Conservation (phyloP, 805 yeast genomes). For the Saccharomycopsis amapae region DNA sequence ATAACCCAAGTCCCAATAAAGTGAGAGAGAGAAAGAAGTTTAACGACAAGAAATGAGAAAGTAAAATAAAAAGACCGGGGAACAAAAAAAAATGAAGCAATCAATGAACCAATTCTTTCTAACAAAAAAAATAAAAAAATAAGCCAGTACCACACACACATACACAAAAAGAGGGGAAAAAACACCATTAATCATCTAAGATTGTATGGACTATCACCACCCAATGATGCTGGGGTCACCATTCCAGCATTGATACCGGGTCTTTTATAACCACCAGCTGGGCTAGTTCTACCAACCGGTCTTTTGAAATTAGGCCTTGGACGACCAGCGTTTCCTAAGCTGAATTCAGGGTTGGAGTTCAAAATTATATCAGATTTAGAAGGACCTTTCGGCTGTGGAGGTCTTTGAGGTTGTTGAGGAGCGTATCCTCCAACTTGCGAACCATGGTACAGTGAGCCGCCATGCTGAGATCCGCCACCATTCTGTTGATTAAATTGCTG, state of each 20-base stretch:
- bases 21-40: no score
- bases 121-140: no score
- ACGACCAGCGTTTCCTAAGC: slow-evolving; percentile 19
- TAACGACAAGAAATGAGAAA: no score
- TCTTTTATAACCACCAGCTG: slow-evolving; percentile 35
- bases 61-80: no score
- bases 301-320: slow-evolving; percentile 20
- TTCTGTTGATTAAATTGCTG: slow-evolving; percentile 1
- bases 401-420: slow-evolving; percentile 1
- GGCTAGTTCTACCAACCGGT: slow-evolving; percentile 26
- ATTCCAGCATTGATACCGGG: slow-evolving; percentile 25
- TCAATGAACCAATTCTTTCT: no score
- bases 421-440: not conserved
- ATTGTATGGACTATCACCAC: slow-evolving; percentile 40
- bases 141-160: no score
- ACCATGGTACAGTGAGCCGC: not conserved
- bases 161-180: no score
- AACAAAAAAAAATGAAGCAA: no score
- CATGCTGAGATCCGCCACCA: not conserved
- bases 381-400: slow-evolving; percentile 26
- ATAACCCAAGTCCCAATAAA: no score
- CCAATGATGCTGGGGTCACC: slow-evolving; percentile 35
- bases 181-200: slow-evolving; percentile 31
- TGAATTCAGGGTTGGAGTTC: slow-evolving; percentile 45
- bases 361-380: slow-evolving; percentile 37